phyloP scores from a whole-genome alignment of 2,329 filamentous ascomycete genomes.

The Colletotrichum trifolii region DNA sequence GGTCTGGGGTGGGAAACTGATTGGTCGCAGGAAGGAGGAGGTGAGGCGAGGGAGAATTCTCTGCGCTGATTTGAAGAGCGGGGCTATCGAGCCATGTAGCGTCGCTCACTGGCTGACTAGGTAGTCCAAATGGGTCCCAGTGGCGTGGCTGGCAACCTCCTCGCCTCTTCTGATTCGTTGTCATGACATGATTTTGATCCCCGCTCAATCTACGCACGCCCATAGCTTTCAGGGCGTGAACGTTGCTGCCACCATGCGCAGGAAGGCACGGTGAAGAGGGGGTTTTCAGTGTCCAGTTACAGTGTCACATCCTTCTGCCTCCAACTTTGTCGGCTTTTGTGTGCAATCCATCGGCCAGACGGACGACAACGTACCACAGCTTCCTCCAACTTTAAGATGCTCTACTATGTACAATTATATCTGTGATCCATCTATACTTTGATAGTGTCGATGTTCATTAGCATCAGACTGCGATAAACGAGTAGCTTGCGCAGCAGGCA shows the following conservation, averaged over 20 bases:
- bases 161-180: constrained; percentile 36
- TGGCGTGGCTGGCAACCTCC: constrained; percentile 18
- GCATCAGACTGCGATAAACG: too few species aligned
- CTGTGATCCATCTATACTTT: too few species aligned
- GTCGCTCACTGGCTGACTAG: constrained; percentile 64
- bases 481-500: too few species aligned
- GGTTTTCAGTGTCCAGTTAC: constrained; percentile 7
- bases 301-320: constrained; percentile 6
- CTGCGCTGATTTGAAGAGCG: constrained; percentile 64
- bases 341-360: not conserved
- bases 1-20: constrained; percentile 56
- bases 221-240: not conserved
- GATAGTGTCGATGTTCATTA: too few species aligned
- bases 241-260: not conserved
- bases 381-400: constrained; percentile 7
- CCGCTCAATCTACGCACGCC: not conserved
- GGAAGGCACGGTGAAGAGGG: not conserved
- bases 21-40: constrained; percentile 60
- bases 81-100: constrained; percentile 54
- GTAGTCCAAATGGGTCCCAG: constrained; percentile 47
- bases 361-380: not conserved
- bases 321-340: constrained; percentile 1
- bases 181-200: constrained; percentile 37
- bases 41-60: constrained; percentile 56
- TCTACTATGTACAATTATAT: not conserved